Evolutionary conservation across 148 eudicot species (phyloP), one percentile per base, ranked within the genome.

Genomic region (Rhododendron griersonianum): DNA sequence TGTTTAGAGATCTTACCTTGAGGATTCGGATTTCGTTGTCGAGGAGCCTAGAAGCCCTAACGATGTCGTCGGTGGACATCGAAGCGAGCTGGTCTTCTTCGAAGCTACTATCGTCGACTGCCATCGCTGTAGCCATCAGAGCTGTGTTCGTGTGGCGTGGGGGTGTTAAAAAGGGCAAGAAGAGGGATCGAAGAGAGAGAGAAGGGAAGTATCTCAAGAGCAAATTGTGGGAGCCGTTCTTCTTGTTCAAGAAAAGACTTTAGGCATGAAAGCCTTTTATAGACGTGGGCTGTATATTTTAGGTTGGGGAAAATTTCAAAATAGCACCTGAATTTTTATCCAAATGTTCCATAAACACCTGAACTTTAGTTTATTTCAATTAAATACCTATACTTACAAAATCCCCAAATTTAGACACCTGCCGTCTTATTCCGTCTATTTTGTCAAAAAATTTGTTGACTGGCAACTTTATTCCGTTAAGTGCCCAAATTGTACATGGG

Each of bases 1-100:
- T 7, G 71, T 23, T 82, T 30, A 35, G 81, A 41, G 59, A 7
- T 30, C 39, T 4, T 33, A 93, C 98, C 94, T 93, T 96, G 61
- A 92, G 92, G 76, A 91, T 91, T 11, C 99, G 95, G 87, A 95
- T 94, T 90, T 95, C 98, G 77, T 91, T 95, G 30, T 97, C 99
- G 83, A 97, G 98, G 19, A 97, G 95, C 4, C 96, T 94, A 41
- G 98, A 91, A 89, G 94, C 95, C 89, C 96, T 91, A 83, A 78
- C 33, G 11, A 95, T 87, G 82, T 97, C 98, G 1, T 95, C 98
- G 3, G 95, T 97, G 78, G 98, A 86, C 92, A 95, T 90, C 10
- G 98, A 92, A 25, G 95, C 89, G 4, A 95, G 88, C 84, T 94
- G 95, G 75, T 95, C 96, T 78, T 94, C 96, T 75, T 94, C 97